A percentile compares a stretch with the other conserved stretches of the same genome.
phyloP scores from a whole-genome alignment of 2,329 filamentous ascomycete genomes.

The Harringtonia lauricola region DNA sequence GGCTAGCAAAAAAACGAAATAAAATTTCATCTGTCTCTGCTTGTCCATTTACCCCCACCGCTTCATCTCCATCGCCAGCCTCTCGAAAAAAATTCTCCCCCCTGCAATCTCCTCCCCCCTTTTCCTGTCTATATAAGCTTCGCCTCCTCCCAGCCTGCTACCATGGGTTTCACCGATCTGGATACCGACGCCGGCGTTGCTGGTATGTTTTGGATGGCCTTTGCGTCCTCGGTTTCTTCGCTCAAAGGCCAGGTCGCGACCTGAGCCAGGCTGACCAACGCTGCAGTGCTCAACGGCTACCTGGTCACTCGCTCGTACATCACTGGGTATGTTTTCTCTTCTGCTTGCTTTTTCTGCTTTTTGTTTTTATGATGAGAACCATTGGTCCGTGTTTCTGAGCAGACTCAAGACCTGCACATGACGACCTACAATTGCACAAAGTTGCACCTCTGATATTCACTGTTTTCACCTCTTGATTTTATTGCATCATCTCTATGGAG shows the following conservation, averaged over 20 bases:
- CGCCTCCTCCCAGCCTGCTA: neutral
- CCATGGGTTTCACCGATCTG: slow-evolving; percentile 20
- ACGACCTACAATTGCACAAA: slow-evolving; percentile 52
- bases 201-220: slow-evolving; percentile 12
- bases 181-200: slow-evolving; percentile 17
- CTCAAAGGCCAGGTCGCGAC: neutral
- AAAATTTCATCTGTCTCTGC: slow-evolving; percentile 6
- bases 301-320: slow-evolving; percentile 63
- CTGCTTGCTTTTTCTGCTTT: slow-evolving; percentile 12
- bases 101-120: slow-evolving; percentile 3
- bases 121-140: slow-evolving; percentile 2
- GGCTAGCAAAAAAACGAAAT: slow-evolving; percentile 5
- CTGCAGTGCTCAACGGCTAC: slow-evolving; percentile 52
- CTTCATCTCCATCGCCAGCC: slow-evolving; percentile 9
- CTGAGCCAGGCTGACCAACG: slow-evolving; percentile 6
- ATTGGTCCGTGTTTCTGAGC: slow-evolving; percentile 83
- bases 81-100: slow-evolving; percentile 5
- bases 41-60: slow-evolving; percentile 5
- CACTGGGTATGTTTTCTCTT: slow-evolving; percentile 51
- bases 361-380: slow-evolving; percentile 55
- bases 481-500: neutral
- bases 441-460: slow-evolving; percentile 55
- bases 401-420: slow-evolving; percentile 75
- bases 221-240: neutral
- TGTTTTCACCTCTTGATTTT: neutral